These are phyloP conservation scores for Aspergillus caelatus DNA, from an alignment of 2,329 filamentous ascomycete genomes.

Conservation along the genomic window DNA sequence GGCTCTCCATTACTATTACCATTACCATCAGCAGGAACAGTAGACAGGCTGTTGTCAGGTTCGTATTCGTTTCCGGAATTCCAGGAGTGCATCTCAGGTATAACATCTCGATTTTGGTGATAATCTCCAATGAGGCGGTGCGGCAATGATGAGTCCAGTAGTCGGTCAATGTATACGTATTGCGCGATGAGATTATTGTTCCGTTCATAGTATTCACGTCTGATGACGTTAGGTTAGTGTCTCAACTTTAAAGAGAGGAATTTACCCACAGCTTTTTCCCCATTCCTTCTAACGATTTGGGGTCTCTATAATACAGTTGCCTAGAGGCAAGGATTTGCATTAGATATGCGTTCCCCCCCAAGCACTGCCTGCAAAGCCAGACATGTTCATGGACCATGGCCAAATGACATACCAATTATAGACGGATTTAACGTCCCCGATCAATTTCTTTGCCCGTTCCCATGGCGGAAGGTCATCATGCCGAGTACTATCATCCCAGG, in stretches of 20 bases:
- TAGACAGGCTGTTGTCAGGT: conserved; percentile 52
- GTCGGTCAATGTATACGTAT: conserved; percentile 88
- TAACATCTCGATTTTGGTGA: conserved; percentile 33
- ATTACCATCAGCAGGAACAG: background rate
- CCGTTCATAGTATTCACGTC: conserved; percentile 82
- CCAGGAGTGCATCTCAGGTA: background rate
- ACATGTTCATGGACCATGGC: no score
- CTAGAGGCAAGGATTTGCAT: conserved; percentile 23
- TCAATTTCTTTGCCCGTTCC: conserved; percentile 53
- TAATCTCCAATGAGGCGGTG: conserved; percentile 92
- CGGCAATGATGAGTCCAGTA: conserved; percentile 89
- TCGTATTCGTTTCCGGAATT: background rate
- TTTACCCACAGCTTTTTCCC: conserved; percentile 65
- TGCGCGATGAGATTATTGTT: conserved; percentile 88
- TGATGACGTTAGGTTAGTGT: conserved; percentile 31
- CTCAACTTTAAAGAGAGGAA: background rate
- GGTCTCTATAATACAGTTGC: conserved; percentile 81
- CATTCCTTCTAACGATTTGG: conserved; percentile 72
- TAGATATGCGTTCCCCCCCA: background rate
- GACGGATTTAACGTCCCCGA: conserved; percentile 82
- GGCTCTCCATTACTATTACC: background rate
- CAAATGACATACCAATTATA: conserved; percentile 67
- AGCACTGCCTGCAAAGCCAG: background rate
- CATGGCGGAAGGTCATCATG: conserved; percentile 16
- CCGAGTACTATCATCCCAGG: conserved; percentile 16